These are phyloP conservation scores for Plantago elongata DNA, from an alignment of 257 asterid genomes.

Conservation along the genomic window DNA sequence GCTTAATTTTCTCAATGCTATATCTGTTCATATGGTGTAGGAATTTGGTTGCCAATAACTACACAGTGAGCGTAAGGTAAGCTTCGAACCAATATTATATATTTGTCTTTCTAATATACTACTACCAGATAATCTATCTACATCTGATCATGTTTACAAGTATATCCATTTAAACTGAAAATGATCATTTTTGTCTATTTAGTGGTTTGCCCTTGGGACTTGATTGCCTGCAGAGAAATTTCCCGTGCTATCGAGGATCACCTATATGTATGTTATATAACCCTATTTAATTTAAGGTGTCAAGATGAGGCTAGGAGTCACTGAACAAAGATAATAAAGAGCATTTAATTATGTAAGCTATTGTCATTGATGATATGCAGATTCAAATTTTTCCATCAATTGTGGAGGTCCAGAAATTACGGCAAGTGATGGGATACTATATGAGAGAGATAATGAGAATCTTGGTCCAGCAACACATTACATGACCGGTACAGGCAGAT, in stretches of 20 bases:
- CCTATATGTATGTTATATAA: conserved; percentile 38
- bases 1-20: background rate
- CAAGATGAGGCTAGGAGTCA: too few species aligned
- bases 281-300: too few species aligned
- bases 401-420: conserved; percentile 64
- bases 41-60: conserved; percentile 71
- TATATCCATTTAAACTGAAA: too few species aligned
- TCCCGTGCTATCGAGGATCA: conserved; percentile 55
- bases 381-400: conserved; percentile 58
- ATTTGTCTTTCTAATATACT: too few species aligned
- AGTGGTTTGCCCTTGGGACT: conserved; percentile 59
- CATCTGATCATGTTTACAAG: too few species aligned
- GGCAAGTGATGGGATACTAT: conserved; percentile 31
- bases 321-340: too few species aligned
- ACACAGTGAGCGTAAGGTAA: conserved; percentile 50
- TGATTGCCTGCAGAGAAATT: conserved; percentile 67
- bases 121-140: too few species aligned
- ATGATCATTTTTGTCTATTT: background rate
- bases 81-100: background rate
- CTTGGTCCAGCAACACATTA: conserved; percentile 71
- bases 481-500: conserved; percentile 34
- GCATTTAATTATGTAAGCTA: background rate
- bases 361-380: conserved; percentile 25
- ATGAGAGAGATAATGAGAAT: conserved; percentile 46
- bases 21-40: conserved; percentile 24